These are phyloP conservation scores for Hanseniaspora singularis DNA, from an alignment of 805 yeast species.

Conservation along the genomic window DNA sequence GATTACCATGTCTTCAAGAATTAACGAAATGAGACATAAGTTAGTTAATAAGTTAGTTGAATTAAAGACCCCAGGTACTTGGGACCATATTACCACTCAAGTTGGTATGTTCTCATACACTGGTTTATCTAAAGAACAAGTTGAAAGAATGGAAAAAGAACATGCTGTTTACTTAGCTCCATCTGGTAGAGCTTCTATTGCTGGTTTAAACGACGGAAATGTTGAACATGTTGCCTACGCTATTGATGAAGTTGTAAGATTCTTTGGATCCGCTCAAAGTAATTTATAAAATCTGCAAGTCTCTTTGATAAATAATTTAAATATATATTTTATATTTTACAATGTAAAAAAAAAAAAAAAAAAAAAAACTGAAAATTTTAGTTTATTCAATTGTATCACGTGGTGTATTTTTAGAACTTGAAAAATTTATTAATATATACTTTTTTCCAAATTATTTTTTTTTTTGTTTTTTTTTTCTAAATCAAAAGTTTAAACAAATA, in stretches of 20 bases:
- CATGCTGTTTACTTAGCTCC: conserved; percentile 73
- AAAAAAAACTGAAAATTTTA: neutral
- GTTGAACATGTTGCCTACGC: conserved; percentile 69
- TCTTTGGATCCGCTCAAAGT: conserved; percentile 24
- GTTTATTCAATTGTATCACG: no score
- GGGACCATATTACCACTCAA: conserved; percentile 85
- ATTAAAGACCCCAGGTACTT: conserved; percentile 72
- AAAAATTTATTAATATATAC: no score
- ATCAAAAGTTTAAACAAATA: neutral
- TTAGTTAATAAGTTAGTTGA: conserved; percentile 49
- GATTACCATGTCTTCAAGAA: conserved; percentile 76
- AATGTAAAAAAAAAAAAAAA: neutral
- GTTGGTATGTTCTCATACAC: conserved; percentile 97
- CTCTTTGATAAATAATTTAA: no score
- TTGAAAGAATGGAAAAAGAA: conserved; percentile 55
- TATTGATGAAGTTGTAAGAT: conserved; percentile 61
- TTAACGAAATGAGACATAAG: conserved; percentile 60
- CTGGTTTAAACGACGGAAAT: conserved; percentile 76
- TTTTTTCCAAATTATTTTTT: no score
- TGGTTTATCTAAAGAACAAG: conserved; percentile 69
- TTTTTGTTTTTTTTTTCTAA: neutral
- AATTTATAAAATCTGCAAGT: no score
- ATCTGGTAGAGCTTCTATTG: conserved; percentile 85
- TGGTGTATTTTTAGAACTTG: no score
- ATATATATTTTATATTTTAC: no score